Evolutionary conservation across 805 yeast species (phyloP).

Genomic region (Sugiyamaella mastotermitis): DNA sequence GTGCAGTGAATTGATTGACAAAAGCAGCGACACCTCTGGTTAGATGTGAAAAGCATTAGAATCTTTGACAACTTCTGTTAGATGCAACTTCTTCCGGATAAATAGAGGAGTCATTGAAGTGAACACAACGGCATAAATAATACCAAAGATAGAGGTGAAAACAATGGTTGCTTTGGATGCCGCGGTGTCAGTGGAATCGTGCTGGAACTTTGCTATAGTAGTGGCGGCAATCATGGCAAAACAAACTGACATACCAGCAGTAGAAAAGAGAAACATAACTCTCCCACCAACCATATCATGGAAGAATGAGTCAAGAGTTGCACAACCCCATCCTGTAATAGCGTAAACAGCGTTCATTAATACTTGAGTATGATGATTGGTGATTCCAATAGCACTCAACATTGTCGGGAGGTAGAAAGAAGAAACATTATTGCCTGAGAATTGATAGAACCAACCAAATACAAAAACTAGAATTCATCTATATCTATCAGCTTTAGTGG

Average conservation of each 20-base stretch:
- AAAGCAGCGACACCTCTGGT: constrained; percentile 28
- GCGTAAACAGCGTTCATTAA: constrained; percentile 13
- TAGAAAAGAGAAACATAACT: too few species aligned
- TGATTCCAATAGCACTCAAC: constrained; percentile 14
- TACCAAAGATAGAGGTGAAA: too few species aligned
- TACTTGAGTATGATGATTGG: constrained; percentile 8
- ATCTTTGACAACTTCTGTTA: too few species aligned
- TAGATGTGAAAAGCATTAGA: too few species aligned
- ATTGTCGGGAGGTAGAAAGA: constrained; percentile 13
- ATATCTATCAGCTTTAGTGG: constrained; percentile 7
- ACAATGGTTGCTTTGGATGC: too few species aligned
- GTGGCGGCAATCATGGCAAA: constrained; percentile 16
- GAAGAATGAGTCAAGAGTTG: constrained; percentile 10
- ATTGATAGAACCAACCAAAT: constrained; percentile 10
- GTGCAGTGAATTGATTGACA: constrained; percentile 21
- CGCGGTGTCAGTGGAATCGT: too few species aligned
- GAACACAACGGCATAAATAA: too few species aligned
- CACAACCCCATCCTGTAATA: constrained; percentile 15
- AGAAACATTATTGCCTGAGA: constrained; percentile 15
- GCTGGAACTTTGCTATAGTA: too few species aligned
- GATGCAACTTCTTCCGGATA: too few species aligned
- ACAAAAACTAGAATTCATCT: constrained; percentile 6
- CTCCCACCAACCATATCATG: constrained; percentile 27
- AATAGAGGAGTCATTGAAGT: too few species aligned
- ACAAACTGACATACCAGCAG: constrained; percentile 21